Base-by-base conservation (phyloP, 495 filamentous ascomycete species). In the Penicillium alfredii region DNA sequence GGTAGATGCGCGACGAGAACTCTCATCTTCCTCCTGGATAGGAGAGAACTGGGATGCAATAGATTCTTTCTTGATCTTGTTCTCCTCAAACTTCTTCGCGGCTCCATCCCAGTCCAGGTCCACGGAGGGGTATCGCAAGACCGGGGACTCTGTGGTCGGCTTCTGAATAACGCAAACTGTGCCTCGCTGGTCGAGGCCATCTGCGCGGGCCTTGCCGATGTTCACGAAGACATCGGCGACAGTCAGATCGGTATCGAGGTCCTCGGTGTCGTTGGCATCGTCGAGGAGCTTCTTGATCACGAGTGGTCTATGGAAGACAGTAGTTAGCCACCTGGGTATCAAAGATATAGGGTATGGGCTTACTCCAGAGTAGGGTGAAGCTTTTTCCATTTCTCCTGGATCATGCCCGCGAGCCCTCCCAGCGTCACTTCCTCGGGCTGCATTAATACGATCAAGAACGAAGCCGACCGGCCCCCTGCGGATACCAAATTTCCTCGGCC, bases 141-240 rank as follows among this genome's bases (percentile, higher is more conserved):
- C 44, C 0, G 40, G 32, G 30, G 50, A 40, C 1, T 28, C 6
- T 5, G 41, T 18, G 0, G n/a, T n/a, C n/a, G 58, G 53, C 12
- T 46, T 59, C 33, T 59, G 60, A 15, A 66, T 50, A 6, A 68
- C 61, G 2, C 58, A 49, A 0, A 66, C 58, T 3, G 42, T 53
- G 2, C 51, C 60, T 8, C 40, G 45, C 45, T 69, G 66, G 40
- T 69, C 66, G 31, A 44, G 47, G 6, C 56, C 58, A 30, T 66
- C 59, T 7, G 33, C 17, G 4, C 41, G 50, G 7, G 53, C 60
- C 23, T 58, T 63, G 0, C 62, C 66, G 11, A 40, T 45, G 14
- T 69, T 53, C 4, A 69, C 57, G 22, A 60, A 69, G 2, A 68
- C 58, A 36, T 65, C 57, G 1, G 58, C 57, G 5, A 68, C 63